phyloP scores from a whole-genome alignment of 2,329 filamentous ascomycete genomes.

The Fusarium sp. region DNA sequence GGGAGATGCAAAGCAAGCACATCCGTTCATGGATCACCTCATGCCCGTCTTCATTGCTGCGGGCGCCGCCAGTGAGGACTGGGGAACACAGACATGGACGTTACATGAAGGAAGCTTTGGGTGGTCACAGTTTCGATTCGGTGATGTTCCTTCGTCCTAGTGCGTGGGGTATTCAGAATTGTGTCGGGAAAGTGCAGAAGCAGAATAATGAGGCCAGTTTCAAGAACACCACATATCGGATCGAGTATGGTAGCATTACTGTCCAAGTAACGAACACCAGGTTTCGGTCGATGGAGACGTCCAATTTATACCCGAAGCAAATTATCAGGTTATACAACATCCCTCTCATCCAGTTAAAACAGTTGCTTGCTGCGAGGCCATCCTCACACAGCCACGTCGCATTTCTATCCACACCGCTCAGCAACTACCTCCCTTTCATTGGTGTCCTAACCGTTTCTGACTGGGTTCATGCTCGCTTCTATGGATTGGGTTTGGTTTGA shows the following conservation, averaged over 20 bases:
- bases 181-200: conserved; percentile 3
- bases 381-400: conserved; percentile 29
- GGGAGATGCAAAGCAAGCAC: conserved; percentile 62
- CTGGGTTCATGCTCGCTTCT: not conserved
- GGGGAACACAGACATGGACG: conserved; percentile 60
- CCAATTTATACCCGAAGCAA: not conserved
- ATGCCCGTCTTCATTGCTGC: conserved; percentile 64
- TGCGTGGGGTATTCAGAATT: conserved; percentile 16
- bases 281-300: not conserved
- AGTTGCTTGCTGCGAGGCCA: conserved; percentile 18
- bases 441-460: not conserved
- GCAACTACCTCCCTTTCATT: conserved; percentile 4
- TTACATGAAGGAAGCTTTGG: conserved; percentile 60
- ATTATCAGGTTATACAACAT: not conserved
- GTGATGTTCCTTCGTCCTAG: conserved; percentile 48
- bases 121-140: conserved; percentile 64
- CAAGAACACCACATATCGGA: not conserved
- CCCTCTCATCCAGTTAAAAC: conserved; percentile 9
- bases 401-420: conserved; percentile 21
- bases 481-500: conserved; percentile 5
- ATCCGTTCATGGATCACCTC: conserved; percentile 64
- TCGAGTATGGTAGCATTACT: not conserved
- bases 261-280: not conserved
- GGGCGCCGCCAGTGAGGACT: conserved; percentile 60
- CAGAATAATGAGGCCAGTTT: not conserved